phyloP scores from a whole-genome alignment of 192 early-diverging fungal genomes.

The Coemansia sp. region DNA sequence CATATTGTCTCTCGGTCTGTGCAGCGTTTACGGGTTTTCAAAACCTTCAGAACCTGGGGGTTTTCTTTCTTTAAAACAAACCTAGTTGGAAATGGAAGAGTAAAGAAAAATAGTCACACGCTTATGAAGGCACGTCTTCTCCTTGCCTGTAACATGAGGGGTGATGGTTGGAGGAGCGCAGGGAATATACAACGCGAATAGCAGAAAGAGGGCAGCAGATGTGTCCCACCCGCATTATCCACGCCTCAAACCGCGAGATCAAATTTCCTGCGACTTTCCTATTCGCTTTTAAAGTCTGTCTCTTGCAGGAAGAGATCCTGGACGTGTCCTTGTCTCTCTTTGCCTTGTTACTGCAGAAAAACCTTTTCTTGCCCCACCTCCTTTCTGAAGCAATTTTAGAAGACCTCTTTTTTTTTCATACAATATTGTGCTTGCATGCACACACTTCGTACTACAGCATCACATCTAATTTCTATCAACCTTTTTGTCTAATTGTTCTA shows the following conservation, averaged over 20 bases:
- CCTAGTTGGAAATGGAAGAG: background rate
- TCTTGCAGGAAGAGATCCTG: background rate
- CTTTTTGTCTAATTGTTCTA: background rate
- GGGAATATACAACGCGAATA: background rate
- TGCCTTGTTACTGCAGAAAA: background rate
- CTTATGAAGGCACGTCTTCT: background rate
- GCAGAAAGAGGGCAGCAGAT: background rate
- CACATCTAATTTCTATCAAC: background rate
- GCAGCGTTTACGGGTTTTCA: background rate
- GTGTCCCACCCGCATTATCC: background rate
- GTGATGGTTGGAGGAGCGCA: no score
- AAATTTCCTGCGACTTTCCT: background rate
- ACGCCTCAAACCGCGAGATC: conserved; percentile 1
- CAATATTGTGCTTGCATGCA: background rate
- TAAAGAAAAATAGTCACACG: background rate
- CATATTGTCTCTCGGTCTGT: background rate
- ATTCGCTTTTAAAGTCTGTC: background rate
- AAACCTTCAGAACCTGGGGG: background rate
- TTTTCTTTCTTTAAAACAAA: background rate
- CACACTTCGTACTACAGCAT: background rate
- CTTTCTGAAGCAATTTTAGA: conserved; percentile 8
- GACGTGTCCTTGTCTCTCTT: background rate
- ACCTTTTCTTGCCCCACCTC: conserved; percentile 1
- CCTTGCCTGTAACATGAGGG: background rate
- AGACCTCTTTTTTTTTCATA: background rate